Conservation (phyloP, 1,284 basidiomycete species). For the Moniliophthora roreri region DNA sequence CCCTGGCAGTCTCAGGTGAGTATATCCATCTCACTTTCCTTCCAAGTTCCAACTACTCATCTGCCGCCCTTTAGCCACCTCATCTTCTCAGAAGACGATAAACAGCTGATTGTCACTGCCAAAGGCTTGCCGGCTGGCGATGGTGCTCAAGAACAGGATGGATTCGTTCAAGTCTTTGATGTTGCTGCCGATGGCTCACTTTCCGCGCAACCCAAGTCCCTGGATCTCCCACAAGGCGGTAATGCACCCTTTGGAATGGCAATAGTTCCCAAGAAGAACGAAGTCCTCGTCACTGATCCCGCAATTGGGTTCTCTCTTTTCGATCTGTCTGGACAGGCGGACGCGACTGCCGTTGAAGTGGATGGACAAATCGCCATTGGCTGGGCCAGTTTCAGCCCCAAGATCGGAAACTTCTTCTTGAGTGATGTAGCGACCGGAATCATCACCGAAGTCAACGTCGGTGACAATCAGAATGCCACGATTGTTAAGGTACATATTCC, state of each 20-base stretch:
- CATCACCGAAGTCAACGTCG: conserved; percentile 4
- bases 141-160: conserved; percentile 17
- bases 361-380: background rate
- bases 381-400: background rate
- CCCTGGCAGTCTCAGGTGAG: conserved; percentile 28
- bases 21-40: too few species aligned
- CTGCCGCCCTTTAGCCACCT: too few species aligned
- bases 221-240: conserved; percentile 23
- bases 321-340: conserved; percentile 20
- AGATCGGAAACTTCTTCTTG: conserved; percentile 6
- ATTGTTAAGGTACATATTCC: background rate
- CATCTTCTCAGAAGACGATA: conserved; percentile 31
- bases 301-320: conserved; percentile 30
- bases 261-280: conserved; percentile 29
- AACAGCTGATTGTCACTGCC: conserved; percentile 31
- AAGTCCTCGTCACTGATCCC: conserved; percentile 32
- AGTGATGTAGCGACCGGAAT: background rate
- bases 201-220: conserved; percentile 23
- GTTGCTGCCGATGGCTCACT: conserved; percentile 28
- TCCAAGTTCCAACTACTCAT: too few species aligned
- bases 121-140: conserved; percentile 30
- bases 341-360: background rate
- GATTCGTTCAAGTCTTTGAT: conserved; percentile 34
- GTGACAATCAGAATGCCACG: background rate
- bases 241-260: conserved; percentile 32